Base-by-base conservation (phyloP, 805 yeast genomes). In the Ogataea trehalophila region DNA sequence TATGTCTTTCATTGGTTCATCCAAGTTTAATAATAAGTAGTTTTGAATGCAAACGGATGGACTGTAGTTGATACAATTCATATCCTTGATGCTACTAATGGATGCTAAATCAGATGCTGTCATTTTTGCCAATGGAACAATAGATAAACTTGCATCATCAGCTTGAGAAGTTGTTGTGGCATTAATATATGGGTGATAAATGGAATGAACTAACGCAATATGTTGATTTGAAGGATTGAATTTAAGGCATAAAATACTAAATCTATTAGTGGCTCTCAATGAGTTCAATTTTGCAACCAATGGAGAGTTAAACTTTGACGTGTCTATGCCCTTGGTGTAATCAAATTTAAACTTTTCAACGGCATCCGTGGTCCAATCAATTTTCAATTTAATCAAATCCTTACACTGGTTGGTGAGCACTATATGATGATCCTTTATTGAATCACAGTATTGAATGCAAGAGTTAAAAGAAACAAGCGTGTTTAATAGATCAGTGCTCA, bases 401-500 rank as follows among this genome's bases (percentile, higher is more conserved):
- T 45, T 42, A n/a, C 40, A 43, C 5, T 51, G 15, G 37, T 57
- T 49, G 7, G 58, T 36, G 11, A 55, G 26, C 8, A 55, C 26
- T 1, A 54, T 16, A 23, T 38, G 34, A 31, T 50, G 48, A 7
- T 42, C 26, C 8, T 20, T 7, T 11, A 15, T 14, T 20, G 39
- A 13, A 16, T 47, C 43, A 4, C 43, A 43, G 29, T 43, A 47
- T 26, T 54, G 54, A 16, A 52, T 31, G 6, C 48, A 33, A n/a
- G 59, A 53, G 18, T 52, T 47, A 39, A 55, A 43, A 6, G 56
- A 38, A 18, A 55, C 51, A 37, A 46, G 43, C 3, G 51, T 44
- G 8, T 40, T 42, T 5, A 38, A 34, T 16, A 47, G 41, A 13
- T 41, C 45, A 2, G 41, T 18, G 11, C 48, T 41, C 14, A 26